Base-by-base conservation (phyloP, 1,139 yeast genomes). In the Candida albicans region DNA sequence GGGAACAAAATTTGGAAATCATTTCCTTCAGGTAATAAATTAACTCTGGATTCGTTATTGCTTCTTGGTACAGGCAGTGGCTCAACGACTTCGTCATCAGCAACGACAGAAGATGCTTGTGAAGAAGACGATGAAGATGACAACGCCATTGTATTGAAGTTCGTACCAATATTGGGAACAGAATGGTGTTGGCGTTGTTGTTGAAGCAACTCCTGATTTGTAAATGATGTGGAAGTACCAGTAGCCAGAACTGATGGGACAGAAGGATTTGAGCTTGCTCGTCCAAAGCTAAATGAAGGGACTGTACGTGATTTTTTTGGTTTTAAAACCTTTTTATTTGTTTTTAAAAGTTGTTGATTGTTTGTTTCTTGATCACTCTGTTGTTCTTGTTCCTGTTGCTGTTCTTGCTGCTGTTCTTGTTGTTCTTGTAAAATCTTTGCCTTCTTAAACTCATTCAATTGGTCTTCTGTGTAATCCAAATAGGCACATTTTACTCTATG, bases 401-500 rank as follows among this genome's bases (percentile, higher is more conserved):
- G 31, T 25, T 24, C 29, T 5, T 3, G 25, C 3, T 15, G 34
- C 14, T 11, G 18, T 27, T 35, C 37, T 43, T 40, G 40, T 10
- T 49, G 55, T 29, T 36, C 33, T 11, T 29, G 39, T 18, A 36
- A 28, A 14, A 27, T 15, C 39, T 60, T 64, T 14, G 62, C 55
- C 33, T 51, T 50, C 39, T 55, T 57, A 15, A 70, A 51, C 42
- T 62, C 72, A 11, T 61, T 59, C 8, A 72, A 48, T 49, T 69
- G 70, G 14, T 63, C 69, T 37, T 59, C 62, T 1, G 68, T 53
- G 45, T 64, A 69, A 43, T 66, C 68, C 37, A 71, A 59, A 49
- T 71, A 73, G 1, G 71, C 75, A 57, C 77, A 73, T 43, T 60
- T 59, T 4, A 64, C 68, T 40, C 68, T 67, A 49, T 71, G 76